Conservation (phyloP, 192 early-diverging fungal genomes). For the Irineochytrium annulatum region DNA sequence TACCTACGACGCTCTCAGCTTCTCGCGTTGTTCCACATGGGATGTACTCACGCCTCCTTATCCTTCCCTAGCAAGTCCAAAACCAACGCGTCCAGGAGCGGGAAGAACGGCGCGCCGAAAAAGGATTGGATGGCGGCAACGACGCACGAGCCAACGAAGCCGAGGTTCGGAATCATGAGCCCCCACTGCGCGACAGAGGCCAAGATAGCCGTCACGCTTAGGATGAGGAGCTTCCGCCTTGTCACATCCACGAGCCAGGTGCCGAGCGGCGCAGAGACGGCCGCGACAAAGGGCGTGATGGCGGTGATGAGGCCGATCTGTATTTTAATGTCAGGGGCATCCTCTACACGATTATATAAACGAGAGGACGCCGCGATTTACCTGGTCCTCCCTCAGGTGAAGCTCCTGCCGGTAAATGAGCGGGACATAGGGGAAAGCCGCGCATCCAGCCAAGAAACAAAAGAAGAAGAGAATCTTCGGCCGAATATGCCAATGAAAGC, state of each 20-base stretch:
- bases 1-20: not conserved
- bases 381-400: not conserved
- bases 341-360: not conserved
- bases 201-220: not conserved
- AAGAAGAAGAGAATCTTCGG: constrained; percentile 2
- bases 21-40: no score
- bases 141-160: not conserved
- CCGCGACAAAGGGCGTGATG: not conserved
- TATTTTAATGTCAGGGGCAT: not conserved
- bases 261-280: not conserved
- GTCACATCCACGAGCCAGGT: not conserved
- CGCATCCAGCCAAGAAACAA: not conserved
- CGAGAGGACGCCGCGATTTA: not conserved
- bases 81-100: not conserved
- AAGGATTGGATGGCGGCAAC: not conserved
- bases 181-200: not conserved
- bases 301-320: not conserved
- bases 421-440: not conserved
- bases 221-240: not conserved
- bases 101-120: not conserved
- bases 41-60: not conserved
- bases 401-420: not conserved
- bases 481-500: not conserved
- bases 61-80: not conserved
- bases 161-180: not conserved